Evolutionary conservation across 305 asterid genomes (phyloP).

Genomic region (Ajuga reptans): DNA sequence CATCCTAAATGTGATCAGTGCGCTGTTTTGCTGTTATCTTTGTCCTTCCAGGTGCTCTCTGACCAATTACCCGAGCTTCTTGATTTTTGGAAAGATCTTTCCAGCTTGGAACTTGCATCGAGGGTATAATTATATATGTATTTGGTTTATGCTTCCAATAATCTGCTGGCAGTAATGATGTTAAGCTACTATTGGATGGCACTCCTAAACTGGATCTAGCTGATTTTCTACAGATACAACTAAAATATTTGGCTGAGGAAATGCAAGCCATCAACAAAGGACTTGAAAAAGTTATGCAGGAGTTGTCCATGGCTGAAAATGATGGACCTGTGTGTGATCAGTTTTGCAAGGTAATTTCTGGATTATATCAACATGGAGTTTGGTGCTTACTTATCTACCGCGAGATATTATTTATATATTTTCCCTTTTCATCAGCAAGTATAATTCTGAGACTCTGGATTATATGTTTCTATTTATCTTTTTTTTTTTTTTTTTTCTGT

Average conservation of each 20-base stretch:
- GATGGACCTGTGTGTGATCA: slow-evolving; percentile 74
- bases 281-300: slow-evolving; percentile 82
- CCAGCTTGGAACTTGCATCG: slow-evolving; percentile 74
- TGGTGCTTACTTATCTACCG: slow-evolving; percentile 7
- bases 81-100: slow-evolving; percentile 75
- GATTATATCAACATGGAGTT: slow-evolving; percentile 3
- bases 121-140: slow-evolving; percentile 38
- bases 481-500: not conserved
- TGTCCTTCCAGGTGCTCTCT: slow-evolving; percentile 54
- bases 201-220: slow-evolving; percentile 23
- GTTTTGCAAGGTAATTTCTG: slow-evolving; percentile 58
- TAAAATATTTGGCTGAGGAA: slow-evolving; percentile 85
- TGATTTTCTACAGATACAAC: slow-evolving; percentile 54
- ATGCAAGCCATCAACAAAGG: slow-evolving; percentile 97
- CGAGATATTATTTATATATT: not conserved
- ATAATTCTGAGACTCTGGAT: not conserved
- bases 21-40: not conserved
- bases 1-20: slow-evolving; percentile 1
- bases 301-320: slow-evolving; percentile 71
- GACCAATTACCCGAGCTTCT: slow-evolving; percentile 86
- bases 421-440: not conserved
- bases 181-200: slow-evolving; percentile 6
- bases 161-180: not conserved
- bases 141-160: slow-evolving; percentile 1
- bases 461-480: not conserved